phyloP scores from a whole-genome alignment of 2,329 filamentous ascomycete species.

The Cercospora sp. region DNA sequence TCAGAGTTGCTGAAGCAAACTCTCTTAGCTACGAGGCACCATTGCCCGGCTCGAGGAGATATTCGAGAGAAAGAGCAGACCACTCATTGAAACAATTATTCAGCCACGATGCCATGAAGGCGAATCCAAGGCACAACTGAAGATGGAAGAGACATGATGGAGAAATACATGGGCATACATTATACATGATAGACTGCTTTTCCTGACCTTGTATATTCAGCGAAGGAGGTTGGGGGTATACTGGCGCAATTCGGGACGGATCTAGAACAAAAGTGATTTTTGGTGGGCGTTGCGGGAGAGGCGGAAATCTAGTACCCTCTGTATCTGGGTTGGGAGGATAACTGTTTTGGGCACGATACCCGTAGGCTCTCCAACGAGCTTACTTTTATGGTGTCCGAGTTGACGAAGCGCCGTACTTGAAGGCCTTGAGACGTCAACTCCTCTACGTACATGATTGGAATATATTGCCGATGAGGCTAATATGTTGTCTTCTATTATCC shows the following conservation, averaged over 20 bases:
- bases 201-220: background rate
- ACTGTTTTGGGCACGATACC: background rate
- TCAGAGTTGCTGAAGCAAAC: constrained; percentile 34
- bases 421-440: background rate
- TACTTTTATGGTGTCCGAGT: background rate
- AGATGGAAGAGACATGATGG: background rate
- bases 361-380: background rate
- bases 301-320: constrained; percentile 22
- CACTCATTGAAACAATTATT: constrained; percentile 39
- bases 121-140: constrained; percentile 24
- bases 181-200: constrained; percentile 10
- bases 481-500: background rate
- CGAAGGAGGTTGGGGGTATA: background rate
- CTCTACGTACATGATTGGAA: background rate
- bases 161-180: background rate
- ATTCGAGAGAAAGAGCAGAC: constrained; percentile 18
- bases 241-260: background rate
- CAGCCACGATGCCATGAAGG: constrained; percentile 38
- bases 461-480: background rate
- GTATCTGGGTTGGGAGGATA: background rate
- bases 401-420: background rate
- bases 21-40: constrained; percentile 30
- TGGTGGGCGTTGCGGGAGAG: constrained; percentile 11
- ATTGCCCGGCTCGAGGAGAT: background rate
- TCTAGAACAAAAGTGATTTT: background rate